Percentiles rank a stretch among this genome's conserved stretches.
Conservation (phyloP, 345 rosid genomes). For the Aegle marmelos region DNA sequence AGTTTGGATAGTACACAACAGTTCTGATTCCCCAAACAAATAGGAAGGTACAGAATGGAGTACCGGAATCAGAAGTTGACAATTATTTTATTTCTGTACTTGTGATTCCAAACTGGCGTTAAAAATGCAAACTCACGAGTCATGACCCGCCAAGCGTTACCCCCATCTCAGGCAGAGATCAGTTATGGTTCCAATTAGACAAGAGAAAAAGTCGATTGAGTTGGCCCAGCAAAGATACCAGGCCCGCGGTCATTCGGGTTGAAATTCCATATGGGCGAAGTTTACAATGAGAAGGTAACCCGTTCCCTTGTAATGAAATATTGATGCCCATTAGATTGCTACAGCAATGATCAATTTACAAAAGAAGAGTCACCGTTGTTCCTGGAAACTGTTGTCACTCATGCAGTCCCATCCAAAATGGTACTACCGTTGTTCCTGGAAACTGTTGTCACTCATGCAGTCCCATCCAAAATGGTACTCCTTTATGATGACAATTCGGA, state of each 20-base stretch:
- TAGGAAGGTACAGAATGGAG: neutral
- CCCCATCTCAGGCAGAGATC: neutral
- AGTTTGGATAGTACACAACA: neutral
- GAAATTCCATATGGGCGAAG: neutral
- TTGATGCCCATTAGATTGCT: neutral
- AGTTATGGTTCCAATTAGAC: neutral
- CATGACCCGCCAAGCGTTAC: neutral
- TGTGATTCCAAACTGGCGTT: neutral
- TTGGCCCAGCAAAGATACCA: neutral
- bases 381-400: neutral
- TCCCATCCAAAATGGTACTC: neutral
- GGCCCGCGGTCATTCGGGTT: neutral
- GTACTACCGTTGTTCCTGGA: neutral
- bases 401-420: no score
- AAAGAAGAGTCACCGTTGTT: neutral
- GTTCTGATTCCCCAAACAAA: neutral
- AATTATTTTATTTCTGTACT: neutral
- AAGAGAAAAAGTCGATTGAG: neutral
- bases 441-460: neutral
- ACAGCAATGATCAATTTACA: neutral
- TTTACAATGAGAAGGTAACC: neutral
- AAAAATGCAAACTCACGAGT: neutral
- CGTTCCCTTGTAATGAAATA: no score
- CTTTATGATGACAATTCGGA: neutral
- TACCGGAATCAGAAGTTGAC: neutral